Evolutionary conservation across 2,329 filamentous ascomycete genomes (phyloP).

Genomic region (Falciphora oryzae): DNA sequence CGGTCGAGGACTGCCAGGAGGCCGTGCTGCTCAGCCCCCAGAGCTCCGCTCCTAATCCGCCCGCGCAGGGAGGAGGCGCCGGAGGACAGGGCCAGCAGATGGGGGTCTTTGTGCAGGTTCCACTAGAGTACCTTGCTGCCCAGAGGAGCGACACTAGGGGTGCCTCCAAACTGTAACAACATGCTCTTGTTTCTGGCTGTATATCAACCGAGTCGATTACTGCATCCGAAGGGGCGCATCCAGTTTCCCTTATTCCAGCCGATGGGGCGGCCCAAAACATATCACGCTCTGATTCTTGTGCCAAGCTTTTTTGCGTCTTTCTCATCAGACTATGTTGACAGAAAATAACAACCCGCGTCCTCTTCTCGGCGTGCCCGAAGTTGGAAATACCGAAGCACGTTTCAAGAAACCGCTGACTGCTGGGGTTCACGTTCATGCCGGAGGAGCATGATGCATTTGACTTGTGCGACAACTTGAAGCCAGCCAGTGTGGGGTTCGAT

Average conservation of each 20-base stretch:
- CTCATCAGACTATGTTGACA: neutral
- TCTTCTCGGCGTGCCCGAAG: neutral
- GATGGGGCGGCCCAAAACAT: too few relatives aligned
- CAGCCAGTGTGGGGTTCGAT: neutral
- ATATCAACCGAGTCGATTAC: too few relatives aligned
- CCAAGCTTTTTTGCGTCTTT: too few relatives aligned
- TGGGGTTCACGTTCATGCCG: neutral
- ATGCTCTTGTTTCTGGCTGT: neutral
- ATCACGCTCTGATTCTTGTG: too few relatives aligned
- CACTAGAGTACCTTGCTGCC: neutral
- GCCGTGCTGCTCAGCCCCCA: constrained; percentile 34
- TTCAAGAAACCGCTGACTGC: neutral
- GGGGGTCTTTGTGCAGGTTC: neutral
- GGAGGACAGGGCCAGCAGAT: neutral
- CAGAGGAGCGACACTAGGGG: neutral
- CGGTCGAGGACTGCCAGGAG: constrained; percentile 83
- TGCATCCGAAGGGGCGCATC: too few relatives aligned
- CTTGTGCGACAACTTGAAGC: neutral
- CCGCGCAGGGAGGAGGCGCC: neutral
- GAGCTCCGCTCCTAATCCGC: neutral
- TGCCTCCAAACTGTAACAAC: neutral
- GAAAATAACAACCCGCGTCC: neutral
- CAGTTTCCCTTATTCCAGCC: too few relatives aligned
- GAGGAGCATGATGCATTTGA: neutral
- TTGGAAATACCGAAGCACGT: neutral